Evolutionary conservation across 306 rosid genomes (phyloP).

Genomic region (Ormosia emarginata): DNA sequence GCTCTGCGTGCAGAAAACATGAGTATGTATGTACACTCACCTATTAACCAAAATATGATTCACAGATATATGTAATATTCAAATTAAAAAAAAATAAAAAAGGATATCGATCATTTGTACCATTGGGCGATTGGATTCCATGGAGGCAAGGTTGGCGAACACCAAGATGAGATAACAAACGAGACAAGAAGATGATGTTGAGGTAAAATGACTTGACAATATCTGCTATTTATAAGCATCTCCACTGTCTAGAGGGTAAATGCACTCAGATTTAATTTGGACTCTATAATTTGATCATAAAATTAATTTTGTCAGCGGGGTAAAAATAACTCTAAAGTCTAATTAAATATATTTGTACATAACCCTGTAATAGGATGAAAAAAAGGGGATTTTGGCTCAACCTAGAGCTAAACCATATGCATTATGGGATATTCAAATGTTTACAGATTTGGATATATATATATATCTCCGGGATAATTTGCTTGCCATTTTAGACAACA

Average conservation of each 20-base stretch:
- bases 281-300: too few relatives aligned
- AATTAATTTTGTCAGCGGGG: too few relatives aligned
- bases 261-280: not conserved
- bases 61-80: not conserved
- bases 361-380: not conserved
- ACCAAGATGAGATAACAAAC: not conserved
- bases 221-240: not conserved
- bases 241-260: not conserved
- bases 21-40: not conserved
- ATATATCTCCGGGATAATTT: not conserved
- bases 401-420: not conserved
- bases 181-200: not conserved
- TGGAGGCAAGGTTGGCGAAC: not conserved
- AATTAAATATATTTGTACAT: not conserved
- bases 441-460: not conserved
- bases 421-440: not conserved
- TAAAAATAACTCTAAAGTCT: too few relatives aligned
- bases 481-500: not conserved
- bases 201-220: not conserved
- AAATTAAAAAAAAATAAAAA: not conserved
- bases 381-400: too few relatives aligned
- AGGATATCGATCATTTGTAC: not conserved
- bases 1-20: not conserved
- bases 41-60: not conserved
- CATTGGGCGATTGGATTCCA: slow-evolving; percentile 9